Percentiles rank a stretch among this genome's conserved stretches.
Evolutionary conservation across 2,329 filamentous ascomycete genomes (phyloP).

Genomic region (Microcyclospora pomicola): DNA sequence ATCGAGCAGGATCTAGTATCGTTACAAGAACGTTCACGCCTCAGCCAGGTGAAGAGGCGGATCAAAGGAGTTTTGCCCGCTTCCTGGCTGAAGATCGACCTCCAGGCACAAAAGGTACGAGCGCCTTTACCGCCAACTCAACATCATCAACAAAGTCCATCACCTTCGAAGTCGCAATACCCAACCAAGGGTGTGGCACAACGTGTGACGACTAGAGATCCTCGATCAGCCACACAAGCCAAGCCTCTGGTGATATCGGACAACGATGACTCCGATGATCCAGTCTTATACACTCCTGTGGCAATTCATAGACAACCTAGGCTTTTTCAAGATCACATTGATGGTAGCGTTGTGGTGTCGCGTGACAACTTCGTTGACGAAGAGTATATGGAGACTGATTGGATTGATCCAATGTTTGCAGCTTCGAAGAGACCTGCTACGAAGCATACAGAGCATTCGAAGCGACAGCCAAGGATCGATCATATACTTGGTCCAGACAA

Average conservation of each 20-base stretch:
- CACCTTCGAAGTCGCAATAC: constrained; percentile 6
- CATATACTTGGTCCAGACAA: constrained; percentile 1
- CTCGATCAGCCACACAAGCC: not conserved
- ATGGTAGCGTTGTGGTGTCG: not conserved
- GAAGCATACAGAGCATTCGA: constrained; percentile 12
- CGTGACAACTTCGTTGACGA: constrained; percentile 12
- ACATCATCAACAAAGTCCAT: constrained; percentile 2
- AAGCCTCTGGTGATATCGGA: constrained; percentile 22
- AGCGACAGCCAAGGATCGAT: constrained; percentile 26
- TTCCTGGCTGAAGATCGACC: constrained; percentile 36
- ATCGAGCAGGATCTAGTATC: too few relatives aligned
- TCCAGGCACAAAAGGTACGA: constrained; percentile 15
- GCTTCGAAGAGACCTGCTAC: constrained; percentile 6
- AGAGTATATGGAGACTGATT: constrained; percentile 33
- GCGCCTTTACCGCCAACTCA: constrained; percentile 1
- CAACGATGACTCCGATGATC: constrained; percentile 17
- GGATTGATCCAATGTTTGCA: constrained; percentile 28
- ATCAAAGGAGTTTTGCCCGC: constrained; percentile 37
- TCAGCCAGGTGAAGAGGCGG: constrained; percentile 21
- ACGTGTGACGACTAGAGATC: constrained; percentile 1
- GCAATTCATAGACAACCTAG: too few relatives aligned
- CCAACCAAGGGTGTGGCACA: constrained; percentile 19
- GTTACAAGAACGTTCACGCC: too few relatives aligned
- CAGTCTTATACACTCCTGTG: too few relatives aligned
- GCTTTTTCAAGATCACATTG: not conserved